Conservation (phyloP, 192 early-diverging fungal species). For the Mortierella hygrophila region DNA sequence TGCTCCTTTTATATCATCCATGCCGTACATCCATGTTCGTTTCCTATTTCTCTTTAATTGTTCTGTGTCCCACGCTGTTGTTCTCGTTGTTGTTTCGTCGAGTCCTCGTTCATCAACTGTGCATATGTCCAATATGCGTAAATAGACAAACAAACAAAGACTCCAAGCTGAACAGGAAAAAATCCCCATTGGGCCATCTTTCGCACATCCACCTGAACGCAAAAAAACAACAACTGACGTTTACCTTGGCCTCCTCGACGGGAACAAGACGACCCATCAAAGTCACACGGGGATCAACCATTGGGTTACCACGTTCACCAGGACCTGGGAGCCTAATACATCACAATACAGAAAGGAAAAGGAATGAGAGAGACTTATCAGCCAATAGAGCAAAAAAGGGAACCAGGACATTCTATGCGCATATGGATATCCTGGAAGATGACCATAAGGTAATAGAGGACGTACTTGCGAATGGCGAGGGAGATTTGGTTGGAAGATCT, state of each 20-base stretch:
- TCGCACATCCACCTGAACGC: neutral
- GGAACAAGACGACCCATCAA: slow-evolving; percentile 57
- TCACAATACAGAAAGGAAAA: neutral
- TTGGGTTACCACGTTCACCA: slow-evolving; percentile 38
- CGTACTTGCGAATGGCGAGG: slow-evolving; percentile 57
- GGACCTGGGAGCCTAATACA: slow-evolving; percentile 24
- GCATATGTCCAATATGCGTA: too few species aligned
- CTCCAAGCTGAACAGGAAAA: too few species aligned
- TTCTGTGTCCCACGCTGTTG: too few species aligned
- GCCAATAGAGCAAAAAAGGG: neutral
- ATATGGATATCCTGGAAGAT: neutral
- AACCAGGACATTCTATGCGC: neutral
- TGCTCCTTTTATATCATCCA: too few species aligned
- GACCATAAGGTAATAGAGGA: too few species aligned
- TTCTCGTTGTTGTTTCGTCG: too few species aligned
- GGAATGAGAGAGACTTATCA: neutral
- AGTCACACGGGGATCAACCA: slow-evolving; percentile 61
- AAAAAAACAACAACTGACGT: neutral
- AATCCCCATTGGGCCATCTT: neutral
- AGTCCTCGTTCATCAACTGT: too few species aligned
- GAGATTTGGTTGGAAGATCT: slow-evolving; percentile 40
- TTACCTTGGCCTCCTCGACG: slow-evolving; percentile 26
- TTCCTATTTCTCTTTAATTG: too few species aligned
- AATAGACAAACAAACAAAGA: too few species aligned
- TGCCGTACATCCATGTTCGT: too few species aligned